Base-by-base conservation (phyloP, 306 rosid genomes). In the Quercus robur region DNA sequence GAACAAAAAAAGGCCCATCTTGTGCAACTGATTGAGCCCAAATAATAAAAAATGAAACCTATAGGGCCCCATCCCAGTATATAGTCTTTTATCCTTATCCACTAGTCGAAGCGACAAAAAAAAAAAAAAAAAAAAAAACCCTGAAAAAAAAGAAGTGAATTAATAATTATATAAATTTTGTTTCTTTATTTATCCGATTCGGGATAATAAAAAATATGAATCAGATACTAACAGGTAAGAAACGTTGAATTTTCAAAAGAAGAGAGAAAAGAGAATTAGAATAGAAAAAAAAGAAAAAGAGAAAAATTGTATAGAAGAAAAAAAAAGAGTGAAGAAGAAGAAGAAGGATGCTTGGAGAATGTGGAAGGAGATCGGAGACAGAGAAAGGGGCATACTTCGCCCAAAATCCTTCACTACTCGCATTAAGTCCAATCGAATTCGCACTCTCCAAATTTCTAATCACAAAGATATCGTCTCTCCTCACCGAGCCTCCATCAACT, bases 351-450 rank as follows among this genome's bases (percentile, higher is more conserved):
- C 93, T 87, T 80, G 81, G 91, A 86, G 82, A 80, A 92, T 89
- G 97, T 94, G 98, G 97, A 91, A 91, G 91, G 80, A 88, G 76
- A 91, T 94, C 91, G 87, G 92, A 85, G 94, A 91, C 88, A 91
- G 97, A 78, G 98, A 94, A 92, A 77, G 75, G 75, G 98, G 98
- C 30, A 84, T 81, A 85, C 71, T 87, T 73, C 90, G 91, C 75
- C 84, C 95, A 54, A 41, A 76, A 80, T 44, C 64, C 26, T 90
- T 94, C 90, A 81, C 90, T 1, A 91, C 91, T 84, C 88, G 93
- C 78, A 31, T 94, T 76, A 88, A 90, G 86, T 86, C 92, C n/a
- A 81, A 84, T 73, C 91, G 95, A 71, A 62, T 86, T 84, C 74
- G 85, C 13, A 74, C 82, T 28, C 91, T 94, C 44, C 83, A 90